Evolutionary conservation across 345 rosid species (phyloP).

Genomic region (Cardamine chenopodiifolia): DNA sequence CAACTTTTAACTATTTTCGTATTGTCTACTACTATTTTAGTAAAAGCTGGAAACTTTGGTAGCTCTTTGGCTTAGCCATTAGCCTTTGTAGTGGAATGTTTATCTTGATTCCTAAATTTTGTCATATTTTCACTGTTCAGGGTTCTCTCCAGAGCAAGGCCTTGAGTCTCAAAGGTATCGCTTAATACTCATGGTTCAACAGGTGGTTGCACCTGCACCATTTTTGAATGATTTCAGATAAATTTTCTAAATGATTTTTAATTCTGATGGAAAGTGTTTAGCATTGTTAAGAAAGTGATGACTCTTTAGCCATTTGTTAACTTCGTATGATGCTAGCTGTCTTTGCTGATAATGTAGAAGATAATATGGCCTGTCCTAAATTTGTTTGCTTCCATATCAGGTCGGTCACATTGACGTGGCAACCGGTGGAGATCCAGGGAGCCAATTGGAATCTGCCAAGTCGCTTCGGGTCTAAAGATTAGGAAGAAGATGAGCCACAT

Average conservation of each 20-base stretch:
- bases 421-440: slow-evolving; percentile 17
- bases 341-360: slow-evolving; percentile 5
- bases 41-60: slow-evolving; percentile 16
- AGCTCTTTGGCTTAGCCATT: slow-evolving; percentile 19
- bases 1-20: slow-evolving; percentile 24
- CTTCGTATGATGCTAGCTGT: slow-evolving; percentile 4
- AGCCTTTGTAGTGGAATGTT: slow-evolving; percentile 3
- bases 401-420: slow-evolving; percentile 30
- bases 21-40: slow-evolving; percentile 19
- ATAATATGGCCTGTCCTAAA: slow-evolving; percentile 17
- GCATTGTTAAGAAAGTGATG: slow-evolving; percentile 3
- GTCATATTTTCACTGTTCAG: not conserved
- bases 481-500: slow-evolving; percentile 35
- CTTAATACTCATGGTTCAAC: not conserved
- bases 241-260: not conserved
- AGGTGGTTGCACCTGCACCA: not conserved
- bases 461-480: slow-evolving; percentile 4
- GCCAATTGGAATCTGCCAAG: slow-evolving; percentile 27
- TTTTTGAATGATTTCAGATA: not conserved
- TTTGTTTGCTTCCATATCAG: slow-evolving; percentile 22
- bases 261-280: slow-evolving; percentile 5
- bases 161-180: not conserved
- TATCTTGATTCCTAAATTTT: not conserved
- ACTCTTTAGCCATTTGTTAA: not conserved
- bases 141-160: not conserved